These are phyloP conservation scores for Quercus wislizeni DNA, from an alignment of 306 rosid species.

Conservation along the genomic window DNA sequence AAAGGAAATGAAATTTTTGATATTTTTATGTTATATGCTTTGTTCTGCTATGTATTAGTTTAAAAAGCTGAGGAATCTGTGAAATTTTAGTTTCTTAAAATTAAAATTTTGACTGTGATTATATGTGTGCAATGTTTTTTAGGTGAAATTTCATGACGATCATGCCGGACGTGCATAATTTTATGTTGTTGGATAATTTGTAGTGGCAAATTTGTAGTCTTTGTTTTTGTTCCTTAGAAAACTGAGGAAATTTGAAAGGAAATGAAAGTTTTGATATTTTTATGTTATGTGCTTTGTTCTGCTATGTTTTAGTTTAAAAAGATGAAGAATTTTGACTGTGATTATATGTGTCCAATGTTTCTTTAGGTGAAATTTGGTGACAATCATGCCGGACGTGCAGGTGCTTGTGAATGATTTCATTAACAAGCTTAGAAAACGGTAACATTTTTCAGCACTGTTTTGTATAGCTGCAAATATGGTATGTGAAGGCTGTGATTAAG, in stretches of 20 bases:
- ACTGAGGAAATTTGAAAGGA: not conserved
- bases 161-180: slow-evolving; percentile 78
- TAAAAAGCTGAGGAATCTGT: too few relatives aligned
- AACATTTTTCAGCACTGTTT: slow-evolving; percentile 6
- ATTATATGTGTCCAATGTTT: not conserved
- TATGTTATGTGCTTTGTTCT: not conserved
- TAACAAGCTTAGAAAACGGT: slow-evolving; percentile 80
- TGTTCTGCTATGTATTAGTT: too few relatives aligned
- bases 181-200: not conserved
- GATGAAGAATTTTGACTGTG: not conserved
- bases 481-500: slow-evolving; percentile 1
- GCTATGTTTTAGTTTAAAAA: not conserved
- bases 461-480: slow-evolving; percentile 4
- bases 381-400: slow-evolving; percentile 87
- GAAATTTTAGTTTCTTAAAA: too few relatives aligned
- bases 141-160: not conserved
- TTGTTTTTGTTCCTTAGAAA: not conserved
- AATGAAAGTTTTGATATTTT: not conserved
- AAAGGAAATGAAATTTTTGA: too few relatives aligned
- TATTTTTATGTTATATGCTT: too few relatives aligned
- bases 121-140: too few relatives aligned
- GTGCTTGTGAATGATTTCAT: slow-evolving; percentile 69
- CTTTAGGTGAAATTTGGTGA: slow-evolving; percentile 39
- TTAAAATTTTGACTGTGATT: too few relatives aligned
- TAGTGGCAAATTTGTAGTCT: not conserved